Conservation (phyloP, 495 filamentous ascomycete genomes). For the Xylaria bambusicola region DNA sequence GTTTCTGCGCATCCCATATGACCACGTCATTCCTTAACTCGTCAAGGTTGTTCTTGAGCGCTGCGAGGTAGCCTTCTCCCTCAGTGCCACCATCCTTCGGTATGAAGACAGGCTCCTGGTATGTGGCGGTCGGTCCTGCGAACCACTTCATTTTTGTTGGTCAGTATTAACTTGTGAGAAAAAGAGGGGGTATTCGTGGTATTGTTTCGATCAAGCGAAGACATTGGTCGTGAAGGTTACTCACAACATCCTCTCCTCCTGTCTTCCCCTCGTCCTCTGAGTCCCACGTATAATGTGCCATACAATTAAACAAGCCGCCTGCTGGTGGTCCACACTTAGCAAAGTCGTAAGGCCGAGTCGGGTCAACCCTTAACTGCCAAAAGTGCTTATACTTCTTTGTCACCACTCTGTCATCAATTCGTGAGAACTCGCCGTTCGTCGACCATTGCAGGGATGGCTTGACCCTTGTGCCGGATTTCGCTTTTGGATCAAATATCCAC, state of each 20-base stretch:
- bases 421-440: conserved; percentile 59
- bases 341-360: conserved; percentile 49
- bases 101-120: conserved; percentile 62
- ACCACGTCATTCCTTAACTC: conserved; percentile 52
- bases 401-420: conserved; percentile 59
- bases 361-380: conserved; percentile 54
- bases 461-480: conserved; percentile 40
- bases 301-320: conserved; percentile 51
- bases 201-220: too few species aligned
- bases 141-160: conserved; percentile 42
- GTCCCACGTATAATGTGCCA: conserved; percentile 48
- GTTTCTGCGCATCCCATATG: conserved; percentile 50
- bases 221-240: background rate
- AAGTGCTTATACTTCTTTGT: conserved; percentile 56
- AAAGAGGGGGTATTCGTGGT: too few species aligned
- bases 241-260: conserved; percentile 8
- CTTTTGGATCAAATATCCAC: conserved; percentile 55
- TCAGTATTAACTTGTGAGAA: background rate
- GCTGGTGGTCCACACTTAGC: conserved; percentile 49
- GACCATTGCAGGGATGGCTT: conserved; percentile 38
- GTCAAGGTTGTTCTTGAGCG: conserved; percentile 56
- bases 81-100: conserved; percentile 47
- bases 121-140: conserved; percentile 50
- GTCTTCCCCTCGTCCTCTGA: conserved; percentile 27
- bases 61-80: conserved; percentile 59